These are phyloP conservation scores for Pseudohyphozyma bogoriensis DNA, from an alignment of 768 basidiomycete genomes.

Conservation along the genomic window DNA sequence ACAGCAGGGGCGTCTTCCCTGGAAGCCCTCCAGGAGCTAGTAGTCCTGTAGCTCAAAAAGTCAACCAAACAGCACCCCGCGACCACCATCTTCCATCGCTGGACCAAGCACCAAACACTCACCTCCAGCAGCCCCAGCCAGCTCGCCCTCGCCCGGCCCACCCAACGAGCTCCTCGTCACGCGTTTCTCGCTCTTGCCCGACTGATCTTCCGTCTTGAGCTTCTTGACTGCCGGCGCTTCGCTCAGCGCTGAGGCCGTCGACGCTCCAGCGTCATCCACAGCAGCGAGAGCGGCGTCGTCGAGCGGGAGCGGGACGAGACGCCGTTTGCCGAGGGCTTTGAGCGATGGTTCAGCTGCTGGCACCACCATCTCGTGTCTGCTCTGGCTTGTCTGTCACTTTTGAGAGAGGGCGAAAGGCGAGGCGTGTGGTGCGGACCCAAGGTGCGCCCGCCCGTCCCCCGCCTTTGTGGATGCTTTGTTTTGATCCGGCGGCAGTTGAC, in stretches of 20 bases:
- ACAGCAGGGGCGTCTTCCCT: conserved; percentile 10
- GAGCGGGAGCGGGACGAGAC: background rate
- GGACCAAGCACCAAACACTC: too few species aligned
- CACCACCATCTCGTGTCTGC: too few species aligned
- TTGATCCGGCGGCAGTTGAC: too few species aligned
- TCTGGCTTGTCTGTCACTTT: too few species aligned
- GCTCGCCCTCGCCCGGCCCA: background rate
- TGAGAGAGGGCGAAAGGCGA: too few species aligned
- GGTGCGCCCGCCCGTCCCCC: too few species aligned
- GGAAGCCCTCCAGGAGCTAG: background rate
- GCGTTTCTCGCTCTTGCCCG: conserved; percentile 2
- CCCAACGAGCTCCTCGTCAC: conserved; percentile 6
- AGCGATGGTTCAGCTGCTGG: background rate
- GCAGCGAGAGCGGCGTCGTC: background rate
- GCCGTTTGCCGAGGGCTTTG: conserved; percentile 16
- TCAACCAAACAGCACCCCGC: too few species aligned
- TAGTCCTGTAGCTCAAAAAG: too few species aligned
- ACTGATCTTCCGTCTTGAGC: background rate
- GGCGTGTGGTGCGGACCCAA: too few species aligned
- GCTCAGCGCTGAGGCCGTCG: background rate
- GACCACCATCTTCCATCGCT: too few species aligned
- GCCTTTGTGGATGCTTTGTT: too few species aligned
- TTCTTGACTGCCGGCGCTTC: background rate
- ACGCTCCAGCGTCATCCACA: background rate
- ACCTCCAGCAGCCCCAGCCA: too few species aligned